Base-by-base conservation (phyloP, 208 protist genomes). In the Trichomonas vaginalis region DNA sequence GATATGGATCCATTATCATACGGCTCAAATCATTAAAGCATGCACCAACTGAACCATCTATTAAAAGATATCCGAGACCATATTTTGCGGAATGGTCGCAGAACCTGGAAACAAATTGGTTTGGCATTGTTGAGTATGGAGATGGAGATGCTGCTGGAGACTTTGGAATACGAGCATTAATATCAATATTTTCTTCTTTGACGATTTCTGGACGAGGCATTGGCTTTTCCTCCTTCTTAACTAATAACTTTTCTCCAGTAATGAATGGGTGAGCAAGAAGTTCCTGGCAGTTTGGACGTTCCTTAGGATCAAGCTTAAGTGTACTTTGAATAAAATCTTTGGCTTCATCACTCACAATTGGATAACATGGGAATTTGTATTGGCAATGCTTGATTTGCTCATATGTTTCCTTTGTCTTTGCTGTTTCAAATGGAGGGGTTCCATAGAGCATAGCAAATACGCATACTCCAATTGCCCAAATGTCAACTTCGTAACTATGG, bases 381-480 rank as follows among this genome's bases (percentile, higher is more conserved):
- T 97, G 96, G 96, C 98, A 98, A 90, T 98, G 96, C 35, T 97
- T 96, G 96, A 99, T 99, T 51, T 98, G 97, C 80, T 98, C 97
- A 97, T 99, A 99, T 37, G 99, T 99, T 14, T 97, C 97, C 96
- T 99, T 98, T 12, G 99, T 97, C 96, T 99, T 97, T 27, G 96
- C 96, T 62, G 98, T 99, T 97, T 99, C 98, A 96, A 99, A 99
- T 1, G 99, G 99, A 51, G 99, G 98, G 95, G 98, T 97, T 46
- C 99, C 99, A n/a, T 99, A 97, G 32, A 96, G 39, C 49, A 96
- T 95, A 32, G 95, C 49, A 86, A 88, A 99, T 90, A 99, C 96
- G 95, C 99, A 99, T 39, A 99, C 98, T 61, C 99, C 99, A 23
- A 99, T 97, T 17, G 98, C 98, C 99, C 99, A 99, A 70, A 99